phyloP scores from a whole-genome alignment of 2,329 filamentous ascomycete genomes.

The Atkinsonella hypoxylon region DNA sequence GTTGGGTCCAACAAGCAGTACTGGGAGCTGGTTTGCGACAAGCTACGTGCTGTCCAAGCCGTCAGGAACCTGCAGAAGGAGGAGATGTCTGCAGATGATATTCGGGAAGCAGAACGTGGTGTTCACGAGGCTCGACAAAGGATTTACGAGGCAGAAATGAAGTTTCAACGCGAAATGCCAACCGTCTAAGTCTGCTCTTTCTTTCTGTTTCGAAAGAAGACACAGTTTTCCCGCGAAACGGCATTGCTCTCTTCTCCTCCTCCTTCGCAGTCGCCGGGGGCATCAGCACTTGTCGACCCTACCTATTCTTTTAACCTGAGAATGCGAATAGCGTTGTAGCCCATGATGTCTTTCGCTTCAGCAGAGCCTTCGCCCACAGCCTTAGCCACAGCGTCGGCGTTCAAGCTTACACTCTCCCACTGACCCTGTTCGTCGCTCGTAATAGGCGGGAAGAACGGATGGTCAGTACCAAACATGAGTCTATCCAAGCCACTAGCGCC shows the following conservation, averaged over 20 bases:
- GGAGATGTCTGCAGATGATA: conserved; percentile 14
- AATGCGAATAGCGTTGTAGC: conserved; percentile 45
- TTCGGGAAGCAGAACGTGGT: conserved; percentile 17
- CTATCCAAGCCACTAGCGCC: conserved; percentile 56
- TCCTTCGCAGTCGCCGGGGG: background rate
- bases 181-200: conserved; percentile 8
- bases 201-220: too few relatives aligned
- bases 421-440: conserved; percentile 47
- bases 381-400: conserved; percentile 38
- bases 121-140: conserved; percentile 19
- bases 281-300: conserved; percentile 7
- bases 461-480: conserved; percentile 71
- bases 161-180: conserved; percentile 19
- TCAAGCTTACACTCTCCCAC: conserved; percentile 55
- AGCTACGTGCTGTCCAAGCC: conserved; percentile 26
- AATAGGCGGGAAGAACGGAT: conserved; percentile 75
- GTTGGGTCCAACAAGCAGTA: conserved; percentile 21
- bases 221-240: background rate
- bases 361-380: conserved; percentile 34
- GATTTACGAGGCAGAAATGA: conserved; percentile 26
- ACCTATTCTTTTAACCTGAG: conserved; percentile 23
- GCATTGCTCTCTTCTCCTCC: background rate
- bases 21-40: conserved; percentile 30
- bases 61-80: conserved; percentile 19
- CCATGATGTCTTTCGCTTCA: conserved; percentile 42